These are phyloP conservation scores for Vanilla planifolia DNA, from an alignment of 106 monocot genomes.

Conservation along the genomic window DNA sequence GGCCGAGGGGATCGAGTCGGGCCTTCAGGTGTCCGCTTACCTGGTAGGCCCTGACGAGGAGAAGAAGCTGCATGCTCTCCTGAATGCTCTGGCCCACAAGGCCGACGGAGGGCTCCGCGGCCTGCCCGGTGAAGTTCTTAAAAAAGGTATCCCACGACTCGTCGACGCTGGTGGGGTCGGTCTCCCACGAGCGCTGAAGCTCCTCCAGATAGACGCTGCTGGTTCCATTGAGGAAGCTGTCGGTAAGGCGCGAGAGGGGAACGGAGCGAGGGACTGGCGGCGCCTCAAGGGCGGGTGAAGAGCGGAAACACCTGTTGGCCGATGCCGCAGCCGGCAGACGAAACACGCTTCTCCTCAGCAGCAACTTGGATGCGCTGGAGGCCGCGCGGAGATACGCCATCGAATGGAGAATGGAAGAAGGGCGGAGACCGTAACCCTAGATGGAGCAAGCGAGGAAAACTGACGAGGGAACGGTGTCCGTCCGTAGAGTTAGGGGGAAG, in stretches of 20 bases:
- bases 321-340: constrained; percentile 3
- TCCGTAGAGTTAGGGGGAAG: neutral
- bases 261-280: constrained; percentile 48
- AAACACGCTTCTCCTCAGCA: constrained; percentile 22
- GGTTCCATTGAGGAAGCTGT: constrained; percentile 70
- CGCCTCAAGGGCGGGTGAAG: constrained; percentile 20
- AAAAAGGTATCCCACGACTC: constrained; percentile 86
- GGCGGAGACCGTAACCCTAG: neutral
- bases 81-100: constrained; percentile 81
- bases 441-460: neutral
- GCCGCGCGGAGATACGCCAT: constrained; percentile 38
- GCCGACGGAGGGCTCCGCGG: constrained; percentile 49
- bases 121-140: constrained; percentile 63
- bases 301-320: constrained; percentile 30
- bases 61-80: constrained; percentile 70
- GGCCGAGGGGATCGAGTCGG: constrained; percentile 47
- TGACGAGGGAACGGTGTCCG: neutral
- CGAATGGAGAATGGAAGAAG: neutral
- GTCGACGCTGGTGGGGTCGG: constrained; percentile 70
- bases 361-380: constrained; percentile 12
- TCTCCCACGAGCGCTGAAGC: constrained; percentile 79
- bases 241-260: constrained; percentile 55
- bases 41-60: constrained; percentile 70
- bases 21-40: constrained; percentile 86
- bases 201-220: constrained; percentile 82